Base-by-base conservation (phyloP, 352 stramenopile genomes). In the Globisporangium sylvaticum region DNA sequence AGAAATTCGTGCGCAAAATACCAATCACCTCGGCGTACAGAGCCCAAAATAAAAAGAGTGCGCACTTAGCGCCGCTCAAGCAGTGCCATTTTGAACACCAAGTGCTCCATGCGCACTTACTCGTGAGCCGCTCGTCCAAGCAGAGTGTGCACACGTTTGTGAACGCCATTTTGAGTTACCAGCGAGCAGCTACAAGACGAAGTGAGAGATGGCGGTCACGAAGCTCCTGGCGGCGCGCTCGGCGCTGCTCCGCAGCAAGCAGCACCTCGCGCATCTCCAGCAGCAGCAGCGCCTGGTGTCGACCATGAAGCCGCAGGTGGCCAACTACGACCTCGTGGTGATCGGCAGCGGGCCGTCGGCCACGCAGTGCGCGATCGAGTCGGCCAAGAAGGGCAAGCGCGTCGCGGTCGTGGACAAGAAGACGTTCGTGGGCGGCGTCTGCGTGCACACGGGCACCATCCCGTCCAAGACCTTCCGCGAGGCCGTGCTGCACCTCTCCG, bases 381-480 rank as follows among this genome's bases (percentile, higher is more conserved):
- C 83, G 37, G 87, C 87, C 64, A 95, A 94, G 54, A 78, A 80
- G 50, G 85, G 87, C 67, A 92, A 94, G 72, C 73, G 71, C 64
- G 87, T 95, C 22, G 87, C 85, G 5, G 75, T 95, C 39, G 81
- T 95, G 48, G 87, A 95, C 83, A 91, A 89, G 70, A 73, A 75
- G 50, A 66, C 65, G 27, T 69, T 65, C 7, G 69, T 92, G 25
- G 87, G 87, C 56, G 87, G 87, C 63, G 87, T 95, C 34, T 95
- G 87, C 62, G 87, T 93, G 37, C 87, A 95, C 75, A 94, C 87
- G 39, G 87, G 87, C 60, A 95, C 87, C 1, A 94, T 95, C 73
- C 87, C 87, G 59, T 93, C 84, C 74, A 95, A 95, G 73, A 97
- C 90, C 7, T 97, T 97, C 73, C 88, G 90, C 24, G 90, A 97